Conservation (phyloP, 306 rosid genomes). For the Cicer arietinum region DNA sequence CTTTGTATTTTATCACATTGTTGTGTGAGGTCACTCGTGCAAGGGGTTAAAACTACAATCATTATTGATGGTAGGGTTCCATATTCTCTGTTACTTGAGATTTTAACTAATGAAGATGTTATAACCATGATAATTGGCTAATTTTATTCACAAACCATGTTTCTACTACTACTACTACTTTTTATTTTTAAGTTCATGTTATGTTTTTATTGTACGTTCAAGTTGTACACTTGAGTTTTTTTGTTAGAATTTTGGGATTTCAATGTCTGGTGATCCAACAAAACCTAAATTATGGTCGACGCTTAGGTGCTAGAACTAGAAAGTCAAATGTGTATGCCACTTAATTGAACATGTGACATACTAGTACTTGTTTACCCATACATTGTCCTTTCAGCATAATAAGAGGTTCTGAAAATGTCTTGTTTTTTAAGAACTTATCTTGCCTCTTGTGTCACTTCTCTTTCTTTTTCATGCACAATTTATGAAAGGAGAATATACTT, state of each 20-base stretch:
- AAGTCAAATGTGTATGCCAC: neutral
- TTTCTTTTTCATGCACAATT: no score
- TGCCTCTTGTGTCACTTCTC: no score
- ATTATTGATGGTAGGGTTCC: constrained; percentile 83
- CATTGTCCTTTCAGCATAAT: no score
- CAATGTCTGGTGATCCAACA: neutral
- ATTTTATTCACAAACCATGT: neutral
- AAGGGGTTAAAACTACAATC: constrained; percentile 84
- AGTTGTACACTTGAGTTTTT: neutral
- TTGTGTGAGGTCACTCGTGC: constrained; percentile 77
- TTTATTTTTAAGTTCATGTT: neutral
- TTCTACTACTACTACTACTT: neutral
- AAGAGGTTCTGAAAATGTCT: no score
- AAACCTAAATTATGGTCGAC: neutral
- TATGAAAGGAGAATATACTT: no score
- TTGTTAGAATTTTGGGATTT: neutral
- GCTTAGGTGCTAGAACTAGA: neutral
- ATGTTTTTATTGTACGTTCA: neutral
- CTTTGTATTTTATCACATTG: neutral
- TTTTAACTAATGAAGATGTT: constrained; percentile 91
- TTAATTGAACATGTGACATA: no score
- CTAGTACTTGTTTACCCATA: no score
- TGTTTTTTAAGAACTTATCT: no score
- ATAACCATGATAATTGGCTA: constrained; percentile 89
- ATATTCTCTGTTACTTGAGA: constrained; percentile 79